A percentile compares a stretch with the other conserved stretches of the same genome.
These are phyloP conservation scores for Pseudocercospora vitis DNA, from an alignment of 2,329 filamentous ascomycete species.

Conservation along the genomic window DNA sequence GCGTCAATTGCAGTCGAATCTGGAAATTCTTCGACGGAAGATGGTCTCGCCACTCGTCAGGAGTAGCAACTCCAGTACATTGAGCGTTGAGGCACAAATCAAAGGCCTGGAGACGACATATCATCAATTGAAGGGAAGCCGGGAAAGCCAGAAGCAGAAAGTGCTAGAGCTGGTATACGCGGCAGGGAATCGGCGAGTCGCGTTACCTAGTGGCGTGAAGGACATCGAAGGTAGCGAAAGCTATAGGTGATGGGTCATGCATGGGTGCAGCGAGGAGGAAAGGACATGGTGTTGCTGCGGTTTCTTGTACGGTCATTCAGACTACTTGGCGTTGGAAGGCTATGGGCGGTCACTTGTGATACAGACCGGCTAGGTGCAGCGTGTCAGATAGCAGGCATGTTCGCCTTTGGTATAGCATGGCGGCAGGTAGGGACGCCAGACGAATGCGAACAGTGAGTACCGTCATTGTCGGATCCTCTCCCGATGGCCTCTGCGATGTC, in stretches of 20 bases:
- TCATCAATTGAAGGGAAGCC: constrained; percentile 70
- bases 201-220: constrained; percentile 16
- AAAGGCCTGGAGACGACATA: constrained; percentile 77
- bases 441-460: not conserved
- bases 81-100: constrained; percentile 83
- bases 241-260: constrained; percentile 15
- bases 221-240: constrained; percentile 20
- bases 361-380: not conserved
- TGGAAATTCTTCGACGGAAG: constrained; percentile 80
- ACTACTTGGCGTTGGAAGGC: constrained; percentile 1
- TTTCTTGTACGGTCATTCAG: not conserved
- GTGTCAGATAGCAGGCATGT: not conserved
- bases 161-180: constrained; percentile 39
- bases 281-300: not conserved
- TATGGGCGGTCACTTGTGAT: not conserved
- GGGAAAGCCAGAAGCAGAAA: constrained; percentile 63
- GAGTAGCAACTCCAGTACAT: constrained; percentile 64
- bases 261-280: no score
- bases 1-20: constrained; percentile 77
- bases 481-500: not conserved
- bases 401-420: not conserved
- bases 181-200: constrained; percentile 29
- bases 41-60: constrained; percentile 81
- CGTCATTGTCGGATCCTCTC: not conserved
- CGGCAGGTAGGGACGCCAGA: not conserved